Percentiles rank a stretch among this genome's conserved stretches.
phyloP scores from a whole-genome alignment of 208 protist genomes.

The Angomonas ambiguus region DNA sequence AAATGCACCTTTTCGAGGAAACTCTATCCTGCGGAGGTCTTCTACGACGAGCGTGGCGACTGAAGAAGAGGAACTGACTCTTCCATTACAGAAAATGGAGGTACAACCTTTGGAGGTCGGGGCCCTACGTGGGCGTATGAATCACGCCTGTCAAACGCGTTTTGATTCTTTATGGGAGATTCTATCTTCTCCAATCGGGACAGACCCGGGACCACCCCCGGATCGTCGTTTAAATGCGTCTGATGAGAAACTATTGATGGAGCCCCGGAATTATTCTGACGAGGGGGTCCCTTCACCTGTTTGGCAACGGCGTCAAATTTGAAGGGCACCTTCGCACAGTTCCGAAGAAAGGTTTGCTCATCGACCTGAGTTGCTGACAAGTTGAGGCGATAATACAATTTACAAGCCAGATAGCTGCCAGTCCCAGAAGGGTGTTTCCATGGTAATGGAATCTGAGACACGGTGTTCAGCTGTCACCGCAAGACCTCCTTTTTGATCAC shows the following conservation, averaged over 20 bases:
- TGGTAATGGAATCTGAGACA: no score
- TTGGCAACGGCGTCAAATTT: no score
- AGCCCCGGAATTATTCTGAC: no score
- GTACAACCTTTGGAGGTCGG: background rate
- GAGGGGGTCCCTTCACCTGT: no score
- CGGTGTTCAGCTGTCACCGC: no score
- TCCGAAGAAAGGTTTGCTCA: no score
- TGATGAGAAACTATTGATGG: background rate
- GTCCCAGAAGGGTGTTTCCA: no score
- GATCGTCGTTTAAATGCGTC: background rate
- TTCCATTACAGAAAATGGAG: background rate
- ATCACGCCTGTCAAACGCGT: background rate
- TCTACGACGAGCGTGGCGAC: background rate
- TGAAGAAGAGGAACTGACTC: background rate
- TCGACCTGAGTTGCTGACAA: no score
- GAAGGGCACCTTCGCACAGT: no score
- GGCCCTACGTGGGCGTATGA: background rate
- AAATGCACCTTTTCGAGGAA: background rate
- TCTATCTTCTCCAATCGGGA: background rate
- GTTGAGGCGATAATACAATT: no score
- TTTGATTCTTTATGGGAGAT: background rate
- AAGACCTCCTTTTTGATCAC: no score
- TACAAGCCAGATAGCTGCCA: no score
- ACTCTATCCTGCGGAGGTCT: background rate
- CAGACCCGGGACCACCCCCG: background rate